Evolutionary conservation across 176 grass and related monocot species (phyloP), one percentile per base, ranked within the genome.

Genomic region (Themeda triandra): DNA sequence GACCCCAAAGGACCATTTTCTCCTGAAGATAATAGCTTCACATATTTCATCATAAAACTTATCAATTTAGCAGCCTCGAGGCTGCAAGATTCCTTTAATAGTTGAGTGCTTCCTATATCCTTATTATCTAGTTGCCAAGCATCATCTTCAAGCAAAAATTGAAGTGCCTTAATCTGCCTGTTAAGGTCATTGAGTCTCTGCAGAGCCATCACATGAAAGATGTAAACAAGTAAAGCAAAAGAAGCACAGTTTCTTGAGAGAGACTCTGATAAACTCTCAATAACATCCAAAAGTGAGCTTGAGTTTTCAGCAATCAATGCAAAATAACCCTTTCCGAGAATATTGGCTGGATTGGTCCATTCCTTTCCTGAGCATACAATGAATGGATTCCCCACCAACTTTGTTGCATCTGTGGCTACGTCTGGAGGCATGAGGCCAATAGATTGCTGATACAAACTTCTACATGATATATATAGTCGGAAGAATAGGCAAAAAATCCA

Each of bases 161-260:
- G 82, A 56, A 92, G 90, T 81, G 86, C 88, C 64, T 83, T 88
- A 86, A 95, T 95, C 90, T 94, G 83, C 78, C 93, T 91, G 62
- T 95, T 95, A 88, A 94, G 86, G 64, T 98, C 91, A 81, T 85
- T 83, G 49, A 95, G 81, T 83, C 93, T 91, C 78, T 98, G 96
- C 68, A 98, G 71, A 76, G 65, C 81, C 91, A 95, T 95, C 54
- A 91, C 65, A 69, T 90, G 75, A 66, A 93, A 71, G 83, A 72
- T 82, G 77, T 92, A 89, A 86, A 89, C 73, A 90, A 98, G 83
- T 15, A 65, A 74, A 85, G 64, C 71, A 88, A 84, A 84, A 53
- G 84, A 76, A 82, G 69, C 13, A 40, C 53, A 59, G 23, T 79
- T 87, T 87, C 75, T 89, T 64, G 91, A 62, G 83, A 95, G 51